Percentiles rank a stretch among this genome's conserved stretches.
phyloP scores from a whole-genome alignment of 176 grass and related monocot genomes.

The Rhipidocladum racemiflorum region DNA sequence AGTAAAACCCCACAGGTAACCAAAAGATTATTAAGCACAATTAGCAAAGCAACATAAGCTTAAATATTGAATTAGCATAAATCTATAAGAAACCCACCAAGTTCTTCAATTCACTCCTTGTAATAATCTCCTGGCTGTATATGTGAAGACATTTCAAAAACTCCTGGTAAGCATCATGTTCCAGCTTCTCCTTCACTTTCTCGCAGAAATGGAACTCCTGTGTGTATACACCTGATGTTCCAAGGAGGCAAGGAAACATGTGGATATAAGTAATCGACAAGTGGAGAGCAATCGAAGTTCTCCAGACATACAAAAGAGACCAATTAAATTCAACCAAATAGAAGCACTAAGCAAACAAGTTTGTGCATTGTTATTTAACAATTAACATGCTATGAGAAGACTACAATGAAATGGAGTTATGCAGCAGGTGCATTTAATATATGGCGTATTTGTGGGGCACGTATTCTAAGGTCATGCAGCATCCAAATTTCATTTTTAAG shows the following conservation, averaged over 20 bases:
- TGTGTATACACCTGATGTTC: slow-evolving; percentile 68
- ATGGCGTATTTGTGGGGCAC: background rate
- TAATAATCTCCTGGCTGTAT: slow-evolving; percentile 98
- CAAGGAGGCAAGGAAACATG: slow-evolving; percentile 23
- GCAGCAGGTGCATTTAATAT: background rate
- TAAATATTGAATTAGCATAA: slow-evolving; percentile 9
- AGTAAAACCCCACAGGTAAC: slow-evolving; percentile 15
- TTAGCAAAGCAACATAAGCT: background rate
- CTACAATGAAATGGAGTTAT: background rate
- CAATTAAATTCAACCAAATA: slow-evolving; percentile 6
- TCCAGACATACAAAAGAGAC: background rate
- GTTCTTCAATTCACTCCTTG: slow-evolving; percentile 87
- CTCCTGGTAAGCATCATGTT: slow-evolving; percentile 92
- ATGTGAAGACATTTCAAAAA: slow-evolving; percentile 99
- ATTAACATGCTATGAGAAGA: background rate
- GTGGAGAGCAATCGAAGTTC: background rate
- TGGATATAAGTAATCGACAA: slow-evolving; percentile 12
- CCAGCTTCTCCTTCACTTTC: slow-evolving; percentile 97
- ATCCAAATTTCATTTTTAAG: background rate
- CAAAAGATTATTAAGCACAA: background rate
- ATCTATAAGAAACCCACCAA: slow-evolving; percentile 56
- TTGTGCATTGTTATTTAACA: slow-evolving; percentile 19
- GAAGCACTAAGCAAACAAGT: slow-evolving; percentile 3
- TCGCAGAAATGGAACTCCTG: slow-evolving; percentile 87
- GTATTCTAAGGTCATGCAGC: background rate